Base-by-base conservation (phyloP, 2,329 filamentous ascomycete species). In the Fusarium humuli region DNA sequence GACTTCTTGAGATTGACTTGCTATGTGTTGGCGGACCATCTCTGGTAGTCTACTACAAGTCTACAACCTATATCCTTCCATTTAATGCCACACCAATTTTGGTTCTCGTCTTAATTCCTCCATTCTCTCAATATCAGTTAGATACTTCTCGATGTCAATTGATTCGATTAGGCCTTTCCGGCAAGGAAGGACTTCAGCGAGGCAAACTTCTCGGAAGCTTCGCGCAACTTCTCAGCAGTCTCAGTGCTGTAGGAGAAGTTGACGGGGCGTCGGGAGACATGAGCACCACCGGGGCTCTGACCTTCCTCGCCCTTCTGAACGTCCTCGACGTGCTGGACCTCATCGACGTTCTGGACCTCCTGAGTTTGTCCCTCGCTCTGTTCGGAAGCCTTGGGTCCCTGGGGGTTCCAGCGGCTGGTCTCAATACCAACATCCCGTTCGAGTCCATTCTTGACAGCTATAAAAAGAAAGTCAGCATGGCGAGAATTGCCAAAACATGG, bases 361-460 rank as follows among this genome's bases (percentile, higher is more conserved):
- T 47, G 29, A 5, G 4, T 32, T 4, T 37, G 7, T 0, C 27
- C 58, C 7, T 44, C 29, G 5, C 11, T 7, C 11, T 52, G 22
- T 3, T 44, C 22, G 3, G 25, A n/a, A 11, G 42, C 23, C 22
- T 61, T 61, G 9, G 44, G 12, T 11, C 7, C 20, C 20, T 49
- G 20, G 2, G 41, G 14, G 11, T 64, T 70, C 70, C 67, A 70
- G 16, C 64, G 54, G 22, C 70, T 72, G 12, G 67, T 48, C 6
- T 57, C 27, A 18, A 72, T 13, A 1, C 67, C 70, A 2, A 66
- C 58, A 1, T 46, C 56, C 3, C 42, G 11, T 10, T 59, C 46
- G 2, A 66, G 41, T 2, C 55, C 34, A 20, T 53, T 44, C 23
- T 57, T 54, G 27, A 29, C 30, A n/a, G 6, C 68, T 71, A 7